Base-by-base conservation (phyloP, 208 protist species). In the Trichomonas gallinae region DNA sequence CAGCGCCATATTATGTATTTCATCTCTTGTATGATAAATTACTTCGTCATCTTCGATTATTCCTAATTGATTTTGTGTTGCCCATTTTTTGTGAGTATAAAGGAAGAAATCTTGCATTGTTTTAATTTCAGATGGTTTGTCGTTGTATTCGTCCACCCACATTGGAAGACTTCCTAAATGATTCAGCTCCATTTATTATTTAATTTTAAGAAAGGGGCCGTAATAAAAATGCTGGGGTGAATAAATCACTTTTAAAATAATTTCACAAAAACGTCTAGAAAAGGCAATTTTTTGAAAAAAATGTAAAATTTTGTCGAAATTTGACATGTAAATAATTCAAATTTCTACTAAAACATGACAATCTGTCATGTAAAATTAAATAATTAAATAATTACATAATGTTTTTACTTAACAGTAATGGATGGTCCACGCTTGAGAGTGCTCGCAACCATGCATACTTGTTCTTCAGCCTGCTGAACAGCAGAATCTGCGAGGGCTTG, bases 81-180 rank as follows among this genome's bases (percentile, higher is more conserved):
- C 11, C 17, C 46, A 44, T 38, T 93, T 93, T 58, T 93, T 93
- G n/a, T 93, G 17, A 0, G 87, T 93, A 9, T 44, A 93, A 9
- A 93, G 11, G 44, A 48, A 93, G 46, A 93, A 93, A 93, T 93
- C 87, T 51, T 93, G 87, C 87, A 93, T 93, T 2, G 87, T 93
- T 93, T 93, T 9, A 17, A 93, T 42, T 42, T 44, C 45, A 58
- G 42, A 23, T 58, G 87, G 87, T 48, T 48, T 48, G 13, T 6
- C 34, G 21, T 93, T 26, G 31, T 93, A 93, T 93, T 93, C 87
- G 10, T 93, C 87, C 4, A 93, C 15, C 87, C 87, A 93, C n/a
- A 49, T 3, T 38, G 15, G 87, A n/a, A 72, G 26, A 72, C 58
- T 72, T 72, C 26, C 11, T 3, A 72, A 3, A 4, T n/a, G 26